These are phyloP conservation scores for Coemansia sp. DNA, from an alignment of 192 early-diverging fungal genomes.

Conservation along the genomic window DNA sequence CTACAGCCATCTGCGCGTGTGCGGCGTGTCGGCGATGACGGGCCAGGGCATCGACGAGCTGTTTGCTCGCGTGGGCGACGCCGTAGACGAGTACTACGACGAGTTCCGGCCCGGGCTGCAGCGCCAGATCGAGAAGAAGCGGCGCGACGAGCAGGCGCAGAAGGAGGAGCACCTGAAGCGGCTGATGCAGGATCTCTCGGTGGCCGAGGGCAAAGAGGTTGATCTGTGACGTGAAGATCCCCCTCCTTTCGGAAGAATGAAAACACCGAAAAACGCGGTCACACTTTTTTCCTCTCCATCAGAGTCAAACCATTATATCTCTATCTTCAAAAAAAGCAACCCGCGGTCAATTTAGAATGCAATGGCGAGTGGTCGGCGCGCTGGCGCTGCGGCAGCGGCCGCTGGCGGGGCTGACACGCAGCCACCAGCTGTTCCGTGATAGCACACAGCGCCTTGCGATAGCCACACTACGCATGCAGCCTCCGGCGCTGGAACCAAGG, in stretches of 20 bases:
- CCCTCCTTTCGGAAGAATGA: too few species aligned
- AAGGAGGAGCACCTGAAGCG: conserved; percentile 69
- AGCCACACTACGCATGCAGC: too few species aligned
- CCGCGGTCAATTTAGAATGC: too few species aligned
- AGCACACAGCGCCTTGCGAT: too few species aligned
- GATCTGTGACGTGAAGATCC: conserved; percentile 10
- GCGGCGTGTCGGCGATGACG: conserved; percentile 87
- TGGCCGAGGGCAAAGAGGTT: conserved; percentile 51
- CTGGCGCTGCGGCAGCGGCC: not conserved
- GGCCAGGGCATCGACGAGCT: conserved; percentile 90
- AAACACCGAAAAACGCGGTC: too few species aligned
- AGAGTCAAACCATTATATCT: too few species aligned
- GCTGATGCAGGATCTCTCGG: conserved; percentile 85
- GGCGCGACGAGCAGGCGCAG: conserved; percentile 56
- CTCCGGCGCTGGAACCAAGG: too few species aligned
- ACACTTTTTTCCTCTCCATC: too few species aligned
- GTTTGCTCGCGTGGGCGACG: conserved; percentile 76
- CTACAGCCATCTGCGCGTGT: conserved; percentile 74
- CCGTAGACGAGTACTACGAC: conserved; percentile 75
- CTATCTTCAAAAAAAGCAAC: too few species aligned
- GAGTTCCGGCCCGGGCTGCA: conserved; percentile 87
- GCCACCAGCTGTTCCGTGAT: too few species aligned
- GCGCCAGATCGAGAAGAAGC: conserved; percentile 63
- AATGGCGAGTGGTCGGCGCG: not conserved
- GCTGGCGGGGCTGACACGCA: too few species aligned